Evolutionary conservation across 352 stramenopile species (phyloP), one percentile per base, ranked within the genome.

Genomic region (Hyaloperonospora brassicae): DNA sequence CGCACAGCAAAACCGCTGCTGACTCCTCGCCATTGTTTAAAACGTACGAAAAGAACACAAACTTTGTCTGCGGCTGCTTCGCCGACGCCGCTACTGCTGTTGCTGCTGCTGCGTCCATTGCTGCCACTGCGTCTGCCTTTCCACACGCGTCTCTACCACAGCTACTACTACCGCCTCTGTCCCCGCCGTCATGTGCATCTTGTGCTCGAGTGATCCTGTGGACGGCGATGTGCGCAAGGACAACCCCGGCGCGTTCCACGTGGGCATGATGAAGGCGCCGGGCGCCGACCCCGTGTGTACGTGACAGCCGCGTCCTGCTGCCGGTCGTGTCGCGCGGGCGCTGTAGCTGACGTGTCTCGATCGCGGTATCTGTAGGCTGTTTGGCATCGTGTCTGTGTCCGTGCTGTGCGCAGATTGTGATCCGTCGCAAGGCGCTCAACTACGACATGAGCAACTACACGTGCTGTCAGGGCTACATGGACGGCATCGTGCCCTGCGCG

Each of bases 401-500:
- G 17, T 94, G 81, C 57, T 97, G 89, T 64, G 86, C 79, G 51
- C 88, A 97, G 60, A 83, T 96, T 41, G 68, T 90, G 55, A 90
- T 98, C 59, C 81, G 92, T 6, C 77, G 92, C 60, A 96, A 91
- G 79, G 90, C 76, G 31, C 69, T 97, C 7, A 91, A 95, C 63
- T 77, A 81, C 22, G 89, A 95, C 57, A 97, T 96, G 92, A 75
- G 57, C 47, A 95, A 97, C 44, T 98, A 97, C 69, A 73, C 64
- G 44, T 97, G 89, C 68, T 97, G 90, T 65, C 90, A 97, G 68
- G 86, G 88, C 9, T 96, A 96, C 67, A 95, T 97, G 70, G 85
- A 93, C 45, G 78, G 80, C 52, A 75, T 93, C 22, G 87, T 95
- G 53, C 93, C 83, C 36, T 96, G 90, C 62, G 52, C 86, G 31